A percentile compares a stretch with the other conserved stretches of the same genome.
phyloP scores from a whole-genome alignment of 495 filamentous ascomycete species.

The Rhizodiscina lignyota region DNA sequence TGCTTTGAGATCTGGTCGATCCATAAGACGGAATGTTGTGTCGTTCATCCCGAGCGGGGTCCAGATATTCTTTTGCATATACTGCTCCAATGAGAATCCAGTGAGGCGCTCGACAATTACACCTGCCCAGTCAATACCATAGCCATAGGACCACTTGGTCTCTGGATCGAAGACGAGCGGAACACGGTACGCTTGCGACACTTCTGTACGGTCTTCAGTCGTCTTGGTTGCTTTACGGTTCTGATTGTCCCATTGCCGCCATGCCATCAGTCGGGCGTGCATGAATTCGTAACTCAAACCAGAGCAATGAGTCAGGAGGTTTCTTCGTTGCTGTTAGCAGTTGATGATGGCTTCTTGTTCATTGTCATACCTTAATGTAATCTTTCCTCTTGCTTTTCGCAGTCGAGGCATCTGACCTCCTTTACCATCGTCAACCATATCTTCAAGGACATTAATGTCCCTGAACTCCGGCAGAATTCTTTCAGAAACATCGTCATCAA shows the following conservation, averaged over 20 bases:
- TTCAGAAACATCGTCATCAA: conserved; percentile 5
- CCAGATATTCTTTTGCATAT: conserved; percentile 30
- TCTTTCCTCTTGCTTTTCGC: conserved; percentile 2
- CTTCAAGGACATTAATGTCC: conserved; percentile 12
- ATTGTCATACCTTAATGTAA: conserved; percentile 8
- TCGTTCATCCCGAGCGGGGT: conserved; percentile 25
- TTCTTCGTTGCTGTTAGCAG: background rate
- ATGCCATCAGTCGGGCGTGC: background rate
- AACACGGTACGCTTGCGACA: background rate
- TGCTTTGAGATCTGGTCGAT: conserved; percentile 18
- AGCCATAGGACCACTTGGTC: conserved; percentile 14
- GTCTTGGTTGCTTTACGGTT: background rate
- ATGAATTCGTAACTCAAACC: conserved; percentile 2
- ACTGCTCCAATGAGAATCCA: conserved; percentile 22
- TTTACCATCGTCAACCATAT: conserved; percentile 7
- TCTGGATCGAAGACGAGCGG: conserved; percentile 23
- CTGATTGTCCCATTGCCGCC: background rate
- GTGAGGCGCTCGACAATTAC: conserved; percentile 6
- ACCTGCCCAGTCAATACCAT: conserved; percentile 15
- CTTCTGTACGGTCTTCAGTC: background rate
- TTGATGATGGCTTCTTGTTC: conserved; percentile 3
- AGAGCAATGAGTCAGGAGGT: conserved; percentile 3
- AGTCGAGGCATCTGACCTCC: no score
- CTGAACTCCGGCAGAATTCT: conserved; percentile 15
- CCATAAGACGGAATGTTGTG: conserved; percentile 25